These are phyloP conservation scores for Penicillium rolfsii DNA, from an alignment of 2,329 filamentous ascomycete genomes.

Conservation along the genomic window DNA sequence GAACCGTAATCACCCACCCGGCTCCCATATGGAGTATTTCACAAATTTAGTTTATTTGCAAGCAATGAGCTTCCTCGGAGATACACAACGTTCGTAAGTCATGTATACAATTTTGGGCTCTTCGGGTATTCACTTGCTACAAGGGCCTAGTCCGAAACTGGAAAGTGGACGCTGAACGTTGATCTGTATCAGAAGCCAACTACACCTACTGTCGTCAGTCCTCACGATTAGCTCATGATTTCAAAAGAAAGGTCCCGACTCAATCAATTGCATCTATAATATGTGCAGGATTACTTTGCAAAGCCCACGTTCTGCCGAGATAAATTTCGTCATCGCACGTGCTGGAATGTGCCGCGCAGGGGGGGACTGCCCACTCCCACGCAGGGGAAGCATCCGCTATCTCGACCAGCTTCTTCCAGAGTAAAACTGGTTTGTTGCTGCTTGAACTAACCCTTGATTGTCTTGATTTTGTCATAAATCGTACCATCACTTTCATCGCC, in stretches of 20 bases:
- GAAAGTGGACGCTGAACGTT: background rate
- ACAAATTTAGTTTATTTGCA: background rate
- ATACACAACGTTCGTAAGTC: background rate
- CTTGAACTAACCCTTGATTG: background rate
- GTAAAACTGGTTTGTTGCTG: background rate
- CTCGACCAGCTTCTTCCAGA: background rate
- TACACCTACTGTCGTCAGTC: background rate
- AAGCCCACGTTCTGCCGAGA: background rate
- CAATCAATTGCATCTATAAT: background rate
- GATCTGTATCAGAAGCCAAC: background rate
- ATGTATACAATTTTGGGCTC: too few relatives aligned
- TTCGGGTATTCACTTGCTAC: too few relatives aligned
- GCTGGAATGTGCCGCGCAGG: slow-evolving; percentile 1
- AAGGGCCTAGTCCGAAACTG: too few relatives aligned
- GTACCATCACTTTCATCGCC: background rate
- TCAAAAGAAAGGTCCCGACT: too few relatives aligned
- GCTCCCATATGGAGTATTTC: too few relatives aligned
- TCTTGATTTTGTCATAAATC: background rate
- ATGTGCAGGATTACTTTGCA: background rate
- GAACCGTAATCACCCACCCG: too few relatives aligned
- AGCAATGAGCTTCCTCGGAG: background rate
- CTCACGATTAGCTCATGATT: background rate
- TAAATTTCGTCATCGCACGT: background rate
- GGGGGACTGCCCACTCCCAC: background rate
- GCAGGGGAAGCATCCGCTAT: background rate